Base-by-base conservation (phyloP, 495 filamentous ascomycete genomes). In the Staphylotrichum longicolle region DNA sequence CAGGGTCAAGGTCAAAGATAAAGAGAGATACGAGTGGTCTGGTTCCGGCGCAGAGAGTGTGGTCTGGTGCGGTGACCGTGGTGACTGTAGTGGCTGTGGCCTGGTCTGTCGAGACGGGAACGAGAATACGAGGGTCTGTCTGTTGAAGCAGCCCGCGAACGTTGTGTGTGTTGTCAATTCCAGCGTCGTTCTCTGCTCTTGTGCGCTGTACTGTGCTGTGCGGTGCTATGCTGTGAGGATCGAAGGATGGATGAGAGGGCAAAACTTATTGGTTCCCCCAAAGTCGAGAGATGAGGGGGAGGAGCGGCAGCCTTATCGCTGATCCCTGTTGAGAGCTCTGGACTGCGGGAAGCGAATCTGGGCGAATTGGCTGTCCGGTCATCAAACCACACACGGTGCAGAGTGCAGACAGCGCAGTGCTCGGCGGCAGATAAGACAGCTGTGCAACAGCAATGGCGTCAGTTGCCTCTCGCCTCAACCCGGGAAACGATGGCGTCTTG, bases 301-400 rank as follows among this genome's bases (percentile, higher is more conserved):
- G 39, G 68, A 64, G 63, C 20, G 57, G 66, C 65, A 73, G 72
- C 70, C 75, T 77, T 77, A 77, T 77, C 74, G 70, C 61, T 55
- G 64, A 75, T 70, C 72, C 73, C 70, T 70, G 69, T 58, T 66
- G 20, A 27, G 20, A 27, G 20, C 20, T 27, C 20, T 62, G 54
- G 55, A 20, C 37, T 60, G 46, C 52, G 44, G 40, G 58, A 45
- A 52, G 57, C 12, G 48, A 27, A 45, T 34, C 20, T 27, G 20
- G 20, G 20, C 20, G 20, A 27, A 27, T 27, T 30, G 44, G 15
- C n/a, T 12, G 34, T 49, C 34, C 27, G 34, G 1, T 32, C 27
- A 30, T 40, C 14, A 35, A 40, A 41, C 46, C 37, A 42, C 46
- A 51, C 57, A 41, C 46, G 35, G 39, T 32, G 42, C 32, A 41